Percentiles rank a stretch among this genome's conserved stretches.
Evolutionary conservation across 2,329 filamentous ascomycete species (phyloP).

Genomic region (Fusarium sp.): DNA sequence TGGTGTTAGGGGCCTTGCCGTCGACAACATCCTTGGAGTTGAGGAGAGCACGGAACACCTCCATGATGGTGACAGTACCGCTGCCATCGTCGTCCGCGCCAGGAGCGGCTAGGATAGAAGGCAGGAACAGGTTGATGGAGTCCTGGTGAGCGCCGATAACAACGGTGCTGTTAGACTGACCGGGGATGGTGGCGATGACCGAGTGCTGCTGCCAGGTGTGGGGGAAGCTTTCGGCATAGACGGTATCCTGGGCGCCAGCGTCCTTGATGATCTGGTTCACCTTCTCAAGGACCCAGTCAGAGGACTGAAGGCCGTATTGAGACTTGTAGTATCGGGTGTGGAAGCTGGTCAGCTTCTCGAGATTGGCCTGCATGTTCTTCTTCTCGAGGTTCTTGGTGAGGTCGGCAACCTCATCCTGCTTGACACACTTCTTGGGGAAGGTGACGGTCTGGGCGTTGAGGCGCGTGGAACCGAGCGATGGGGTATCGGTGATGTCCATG

Average conservation of each 20-base stretch:
- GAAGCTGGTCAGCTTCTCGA: slow-evolving; percentile 83
- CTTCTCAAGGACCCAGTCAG: slow-evolving; percentile 84
- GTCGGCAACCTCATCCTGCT: slow-evolving; percentile 74
- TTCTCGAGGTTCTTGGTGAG: slow-evolving; percentile 79
- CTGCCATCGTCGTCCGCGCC: slow-evolving; percentile 97
- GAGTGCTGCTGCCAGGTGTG: slow-evolving; percentile 92
- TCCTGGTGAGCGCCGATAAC: slow-evolving; percentile 95
- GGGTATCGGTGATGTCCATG: slow-evolving; percentile 90
- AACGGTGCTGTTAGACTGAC: slow-evolving; percentile 84
- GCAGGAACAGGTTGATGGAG: slow-evolving; percentile 92
- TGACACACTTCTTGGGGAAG: slow-evolving; percentile 75
- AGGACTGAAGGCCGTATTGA: slow-evolving; percentile 83
- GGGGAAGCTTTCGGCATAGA: slow-evolving; percentile 78
- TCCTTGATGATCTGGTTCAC: slow-evolving; percentile 78
- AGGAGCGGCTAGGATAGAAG: slow-evolving; percentile 84
- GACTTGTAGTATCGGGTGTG: slow-evolving; percentile 87
- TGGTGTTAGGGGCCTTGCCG: slow-evolving; percentile 82
- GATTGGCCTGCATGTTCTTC: slow-evolving; percentile 79
- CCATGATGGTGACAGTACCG: slow-evolving; percentile 93
- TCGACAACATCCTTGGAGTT: slow-evolving; percentile 75
- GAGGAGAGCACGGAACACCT: slow-evolving; percentile 86
- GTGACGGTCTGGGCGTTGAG: slow-evolving; percentile 56
- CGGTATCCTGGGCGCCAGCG: slow-evolving; percentile 77
- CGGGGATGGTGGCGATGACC: slow-evolving; percentile 92
- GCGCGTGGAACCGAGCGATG: slow-evolving; percentile 65